Conservation (phyloP, 2,329 filamentous ascomycete species). For the Orbilia blumenaviensis region DNA sequence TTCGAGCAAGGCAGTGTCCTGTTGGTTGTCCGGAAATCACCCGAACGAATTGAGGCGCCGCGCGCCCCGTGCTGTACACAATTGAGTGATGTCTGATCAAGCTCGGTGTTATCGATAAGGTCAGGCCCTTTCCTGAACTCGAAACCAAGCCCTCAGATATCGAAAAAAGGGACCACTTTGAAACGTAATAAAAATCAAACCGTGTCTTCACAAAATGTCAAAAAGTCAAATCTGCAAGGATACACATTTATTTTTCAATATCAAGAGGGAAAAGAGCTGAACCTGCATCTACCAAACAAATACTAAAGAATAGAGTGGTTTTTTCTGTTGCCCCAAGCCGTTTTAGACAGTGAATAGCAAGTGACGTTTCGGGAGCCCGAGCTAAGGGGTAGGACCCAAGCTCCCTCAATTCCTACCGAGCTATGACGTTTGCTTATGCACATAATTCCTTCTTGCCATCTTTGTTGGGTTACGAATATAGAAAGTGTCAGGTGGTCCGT, state of each 20-base stretch:
- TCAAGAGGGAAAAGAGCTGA: background rate
- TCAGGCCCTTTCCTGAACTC: background rate
- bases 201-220: background rate
- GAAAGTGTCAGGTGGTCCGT: conserved; percentile 54
- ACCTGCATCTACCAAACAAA: conserved; percentile 25
- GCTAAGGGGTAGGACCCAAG: conserved; percentile 8
- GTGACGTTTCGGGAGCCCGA: conserved; percentile 40
- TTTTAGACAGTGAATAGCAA: conserved; percentile 17
- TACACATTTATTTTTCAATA: background rate
- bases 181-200: conserved; percentile 15
- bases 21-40: conserved; percentile 17
- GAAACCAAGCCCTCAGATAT: background rate
- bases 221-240: background rate
- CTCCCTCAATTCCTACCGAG: conserved; percentile 36
- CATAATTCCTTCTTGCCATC: conserved; percentile 52
- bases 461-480: conserved; percentile 53
- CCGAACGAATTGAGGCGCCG: conserved; percentile 20
- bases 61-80: background rate
- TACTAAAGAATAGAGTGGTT: background rate
- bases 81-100: too few species aligned
- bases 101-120: conserved; percentile 48
- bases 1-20: background rate
- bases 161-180: background rate
- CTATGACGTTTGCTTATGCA: conserved; percentile 54
- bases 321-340: conserved; percentile 3